Evolutionary conservation across 2,329 filamentous ascomycete genomes (phyloP), one percentile per base, ranked within the genome.

Genomic region (Phialophora expanda): DNA sequence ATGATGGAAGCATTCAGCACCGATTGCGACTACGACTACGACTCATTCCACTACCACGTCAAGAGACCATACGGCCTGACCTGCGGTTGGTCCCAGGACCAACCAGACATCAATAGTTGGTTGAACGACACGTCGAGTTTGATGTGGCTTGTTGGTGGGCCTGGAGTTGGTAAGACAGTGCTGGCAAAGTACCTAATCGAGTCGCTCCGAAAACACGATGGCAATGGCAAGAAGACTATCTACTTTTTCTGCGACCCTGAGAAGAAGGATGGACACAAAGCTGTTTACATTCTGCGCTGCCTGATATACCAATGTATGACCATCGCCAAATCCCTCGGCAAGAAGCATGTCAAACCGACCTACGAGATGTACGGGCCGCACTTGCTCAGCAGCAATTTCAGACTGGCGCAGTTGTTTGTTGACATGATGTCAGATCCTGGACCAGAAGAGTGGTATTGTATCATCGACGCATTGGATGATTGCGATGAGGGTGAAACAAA

Each of bases 381-480:
- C 26, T 28, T 53, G 11, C 48, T 53, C 20, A 53, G 11, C n/a
- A 28, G 14, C 11, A 12, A 24, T 28, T 20, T 8, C 48, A 26
- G 12, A 53, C 20, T 53, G 48, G 48, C 22, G 4, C n/a, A 26
- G 8, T 8, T 53, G 20, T 53, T 53, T 22, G 9, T 53, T 2
- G 22, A 53, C 20, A 53, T 53, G 48, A 53, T 53, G 48, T 53
- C 48, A 11, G 26, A 53, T 53, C 48, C 48, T 14, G 48, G 48
- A 12, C 9, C 9, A 5, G 48, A 20, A 22, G 48, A 53, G 26
- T 53, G 48, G 48, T 53, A 53, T 53, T 53, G 48, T 20, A 53
- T 53, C 20, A 53, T 53, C 26, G 48, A 53, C 26, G 20, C 48
- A 22, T n/a, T 53, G 22, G 48, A 53, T 28, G 48, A 53, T 53